phyloP scores from a whole-genome alignment of 1,139 yeast species.

The Yamadazyma pseudoaaseri region DNA sequence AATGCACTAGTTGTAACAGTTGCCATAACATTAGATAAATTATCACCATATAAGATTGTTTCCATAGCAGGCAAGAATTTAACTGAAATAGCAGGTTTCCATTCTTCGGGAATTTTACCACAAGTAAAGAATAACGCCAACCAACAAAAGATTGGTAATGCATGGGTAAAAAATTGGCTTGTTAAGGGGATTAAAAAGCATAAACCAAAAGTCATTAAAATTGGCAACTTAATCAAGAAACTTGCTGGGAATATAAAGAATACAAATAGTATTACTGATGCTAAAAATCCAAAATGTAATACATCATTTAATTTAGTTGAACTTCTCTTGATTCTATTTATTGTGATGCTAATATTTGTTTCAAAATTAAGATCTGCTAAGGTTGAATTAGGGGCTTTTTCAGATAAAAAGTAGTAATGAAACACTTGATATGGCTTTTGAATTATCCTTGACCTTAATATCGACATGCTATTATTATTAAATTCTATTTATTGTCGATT shows the following conservation, averaged over 20 bases:
- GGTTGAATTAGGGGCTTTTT: constrained; percentile 54
- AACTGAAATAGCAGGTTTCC: constrained; percentile 90
- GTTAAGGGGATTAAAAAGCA: constrained; percentile 70
- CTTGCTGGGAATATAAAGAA: constrained; percentile 53
- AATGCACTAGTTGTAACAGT: constrained; percentile 63
- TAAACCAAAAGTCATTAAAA: constrained; percentile 34
- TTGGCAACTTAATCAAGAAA: constrained; percentile 42
- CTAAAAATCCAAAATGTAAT: constrained; percentile 51
- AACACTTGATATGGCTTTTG: constrained; percentile 46
- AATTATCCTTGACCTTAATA: constrained; percentile 34
- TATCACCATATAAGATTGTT: constrained; percentile 91
- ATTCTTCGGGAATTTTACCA: constrained; percentile 68
- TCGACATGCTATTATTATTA: no score
- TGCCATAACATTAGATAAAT: constrained; percentile 83
- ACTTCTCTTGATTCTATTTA: constrained; percentile 50
- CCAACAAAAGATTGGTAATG: constrained; percentile 88
- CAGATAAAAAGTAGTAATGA: constrained; percentile 54
- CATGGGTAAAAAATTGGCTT: constrained; percentile 81
- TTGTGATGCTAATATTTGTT: constrained; percentile 50
- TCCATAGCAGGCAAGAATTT: constrained; percentile 92
- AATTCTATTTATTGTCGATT: no score
- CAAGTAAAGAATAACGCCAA: constrained; percentile 79
- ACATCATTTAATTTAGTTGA: constrained; percentile 46
- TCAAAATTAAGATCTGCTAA: constrained; percentile 61
- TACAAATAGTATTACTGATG: constrained; percentile 50